Evolutionary conservation across 495 filamentous ascomycete genomes (phyloP), one percentile per base, ranked within the genome.

Genomic region (Mytilinidion resinicola): DNA sequence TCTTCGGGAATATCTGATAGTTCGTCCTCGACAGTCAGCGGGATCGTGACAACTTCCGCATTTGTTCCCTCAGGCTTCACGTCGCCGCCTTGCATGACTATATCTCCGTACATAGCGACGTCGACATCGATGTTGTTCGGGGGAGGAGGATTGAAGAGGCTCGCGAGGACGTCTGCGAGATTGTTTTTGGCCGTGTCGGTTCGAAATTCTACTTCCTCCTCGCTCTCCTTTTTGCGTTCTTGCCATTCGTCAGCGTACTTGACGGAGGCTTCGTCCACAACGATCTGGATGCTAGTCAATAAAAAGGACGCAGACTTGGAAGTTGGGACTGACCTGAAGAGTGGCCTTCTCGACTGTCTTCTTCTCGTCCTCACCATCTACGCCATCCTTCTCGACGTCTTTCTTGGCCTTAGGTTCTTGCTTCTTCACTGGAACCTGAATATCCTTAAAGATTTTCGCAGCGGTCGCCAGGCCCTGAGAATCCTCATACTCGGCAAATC

Each of bases 401-500:
- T 71, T 39, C 68, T 73, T 70, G 57, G 78, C 75, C 53, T 73
- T 73, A 15, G 80, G 73, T 14, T 72, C 62, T 64, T 88, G 85
- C 70, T 80, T 85, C 76, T 89, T 88, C 55, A 86, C 74, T 56
- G 93, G 95, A 49, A 97, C 85, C 72, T 95, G 80, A 55, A 98
- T 78, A 48, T 91, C 86, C 74, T 83, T 86, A 67, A 96, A 81
- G 47, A 92, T 82, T 73, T 95, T 90, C 56, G 90, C 85, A 55
- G 92, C 93, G 51, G 85, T 85, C 74, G 84, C 84, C 63, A 99
- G 78, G 64, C 90, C 91, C 69, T 96, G 88, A 35, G 86, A 82
- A 74, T 97, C 91, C 58, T 96, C 92, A 74, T 87, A 99, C 75
- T 97, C 91, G 59, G 91, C 93, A 75, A 99, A 97, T 38, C 93